phyloP scores from a whole-genome alignment of 1,139 yeast species.

The Scheffersomyces segobiensis region DNA sequence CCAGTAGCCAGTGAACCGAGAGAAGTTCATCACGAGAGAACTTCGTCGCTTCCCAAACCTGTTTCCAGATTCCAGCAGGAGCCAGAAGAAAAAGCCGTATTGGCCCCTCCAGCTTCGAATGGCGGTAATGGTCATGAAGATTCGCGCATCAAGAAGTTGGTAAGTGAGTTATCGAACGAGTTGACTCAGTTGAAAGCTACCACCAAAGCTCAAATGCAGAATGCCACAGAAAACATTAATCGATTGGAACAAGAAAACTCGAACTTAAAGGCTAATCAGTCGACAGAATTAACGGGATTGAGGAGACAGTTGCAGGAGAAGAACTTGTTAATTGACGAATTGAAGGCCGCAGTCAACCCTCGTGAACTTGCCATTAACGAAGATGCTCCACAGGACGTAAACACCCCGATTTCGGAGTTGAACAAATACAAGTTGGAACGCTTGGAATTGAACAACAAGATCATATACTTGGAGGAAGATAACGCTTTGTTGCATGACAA shows the following conservation, averaged over 20 bases:
- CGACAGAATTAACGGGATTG: slow-evolving; percentile 17
- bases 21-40: not conserved
- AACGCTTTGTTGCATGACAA: slow-evolving; percentile 42
- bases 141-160: slow-evolving; percentile 32
- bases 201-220: slow-evolving; percentile 52
- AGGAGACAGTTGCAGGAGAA: slow-evolving; percentile 32
- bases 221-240: slow-evolving; percentile 52
- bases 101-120: slow-evolving; percentile 2
- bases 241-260: slow-evolving; percentile 48
- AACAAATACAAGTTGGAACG: slow-evolving; percentile 42
- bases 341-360: slow-evolving; percentile 37
- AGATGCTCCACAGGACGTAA: slow-evolving; percentile 12
- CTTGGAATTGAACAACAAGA: slow-evolving; percentile 47
- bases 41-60: not conserved
- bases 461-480: slow-evolving; percentile 49
- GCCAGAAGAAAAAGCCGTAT: not conserved
- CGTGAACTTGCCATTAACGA: slow-evolving; percentile 26
- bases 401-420: slow-evolving; percentile 32
- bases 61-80: not conserved
- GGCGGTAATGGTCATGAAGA: slow-evolving; percentile 15
- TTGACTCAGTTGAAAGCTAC: slow-evolving; percentile 44
- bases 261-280: slow-evolving; percentile 21
- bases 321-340: slow-evolving; percentile 35
- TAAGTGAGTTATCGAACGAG: slow-evolving; percentile 48
- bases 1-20: not conserved